Conservation (phyloP, 2,329 filamentous ascomycete genomes). For the Akanthomyces muscarius region DNA sequence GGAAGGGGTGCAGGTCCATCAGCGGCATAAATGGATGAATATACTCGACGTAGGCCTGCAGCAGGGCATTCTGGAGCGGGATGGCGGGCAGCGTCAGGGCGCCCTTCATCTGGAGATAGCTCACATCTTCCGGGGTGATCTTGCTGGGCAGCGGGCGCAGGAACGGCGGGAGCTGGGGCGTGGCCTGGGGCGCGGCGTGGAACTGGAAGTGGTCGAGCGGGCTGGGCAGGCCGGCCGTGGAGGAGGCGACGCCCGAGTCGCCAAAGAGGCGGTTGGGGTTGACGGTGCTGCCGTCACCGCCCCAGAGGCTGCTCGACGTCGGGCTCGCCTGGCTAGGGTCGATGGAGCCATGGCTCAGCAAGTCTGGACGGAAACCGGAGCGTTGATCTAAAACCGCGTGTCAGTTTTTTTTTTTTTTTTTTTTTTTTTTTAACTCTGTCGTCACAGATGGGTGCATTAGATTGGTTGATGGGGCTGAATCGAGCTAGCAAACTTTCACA, state of each 20-base stretch:
- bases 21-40: conserved; percentile 94
- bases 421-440: not conserved
- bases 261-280: conserved; percentile 34
- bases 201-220: conserved; percentile 30
- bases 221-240: conserved; percentile 44
- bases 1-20: conserved; percentile 62
- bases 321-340: conserved; percentile 15
- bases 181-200: conserved; percentile 21
- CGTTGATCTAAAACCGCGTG: conserved; percentile 16
- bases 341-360: conserved; percentile 13
- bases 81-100: conserved; percentile 71
- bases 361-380: conserved; percentile 17
- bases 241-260: conserved; percentile 37
- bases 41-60: conserved; percentile 81
- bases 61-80: conserved; percentile 70
- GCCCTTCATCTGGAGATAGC: conserved; percentile 79
- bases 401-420: conserved; percentile 5
- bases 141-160: conserved; percentile 75
- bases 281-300: conserved; percentile 25
- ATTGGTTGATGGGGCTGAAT: conserved; percentile 5
- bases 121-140: conserved; percentile 76
- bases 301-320: conserved; percentile 23
- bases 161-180: conserved; percentile 57
- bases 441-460: not conserved
- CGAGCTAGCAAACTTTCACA: conserved; percentile 19